Conservation (phyloP, 306 rosid genomes). For the Cicer chorassanicum region DNA sequence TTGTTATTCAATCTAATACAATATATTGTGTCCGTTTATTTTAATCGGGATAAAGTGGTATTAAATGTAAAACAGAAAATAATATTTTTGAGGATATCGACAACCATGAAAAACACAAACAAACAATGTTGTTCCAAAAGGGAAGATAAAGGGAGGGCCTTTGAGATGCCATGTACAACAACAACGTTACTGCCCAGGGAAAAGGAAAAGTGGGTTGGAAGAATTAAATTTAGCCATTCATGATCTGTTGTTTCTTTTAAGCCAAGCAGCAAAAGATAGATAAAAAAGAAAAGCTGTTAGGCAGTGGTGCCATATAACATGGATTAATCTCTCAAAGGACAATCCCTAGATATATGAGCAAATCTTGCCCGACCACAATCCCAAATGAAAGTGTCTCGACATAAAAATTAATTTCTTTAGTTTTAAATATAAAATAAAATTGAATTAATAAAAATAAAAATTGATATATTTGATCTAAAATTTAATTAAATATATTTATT, state of each 20-base stretch:
- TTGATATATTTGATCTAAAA: too few species aligned
- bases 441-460: too few species aligned
- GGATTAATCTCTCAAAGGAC: constrained; percentile 34
- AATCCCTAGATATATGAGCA: constrained; percentile 30
- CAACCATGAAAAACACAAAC: constrained; percentile 29
- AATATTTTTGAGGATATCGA: not conserved
- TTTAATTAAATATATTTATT: too few species aligned
- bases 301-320: constrained; percentile 44
- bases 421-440: too few species aligned
- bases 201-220: constrained; percentile 28
- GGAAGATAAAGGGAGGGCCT: constrained; percentile 21
- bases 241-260: constrained; percentile 52
- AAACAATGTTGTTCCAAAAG: constrained; percentile 34
- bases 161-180: constrained; percentile 27
- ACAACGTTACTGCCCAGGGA: constrained; percentile 9
- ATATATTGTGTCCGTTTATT: too few species aligned
- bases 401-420: too few species aligned
- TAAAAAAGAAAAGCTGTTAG: constrained; percentile 26
- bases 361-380: not conserved
- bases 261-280: constrained; percentile 46
- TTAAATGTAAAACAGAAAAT: not conserved
- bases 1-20: too few species aligned
- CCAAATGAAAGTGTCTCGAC: too few species aligned
- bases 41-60: too few species aligned
- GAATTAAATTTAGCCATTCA: constrained; percentile 37